phyloP scores from a whole-genome alignment of 768 basidiomycete species.

The Termitomyces eurrhizus region DNA sequence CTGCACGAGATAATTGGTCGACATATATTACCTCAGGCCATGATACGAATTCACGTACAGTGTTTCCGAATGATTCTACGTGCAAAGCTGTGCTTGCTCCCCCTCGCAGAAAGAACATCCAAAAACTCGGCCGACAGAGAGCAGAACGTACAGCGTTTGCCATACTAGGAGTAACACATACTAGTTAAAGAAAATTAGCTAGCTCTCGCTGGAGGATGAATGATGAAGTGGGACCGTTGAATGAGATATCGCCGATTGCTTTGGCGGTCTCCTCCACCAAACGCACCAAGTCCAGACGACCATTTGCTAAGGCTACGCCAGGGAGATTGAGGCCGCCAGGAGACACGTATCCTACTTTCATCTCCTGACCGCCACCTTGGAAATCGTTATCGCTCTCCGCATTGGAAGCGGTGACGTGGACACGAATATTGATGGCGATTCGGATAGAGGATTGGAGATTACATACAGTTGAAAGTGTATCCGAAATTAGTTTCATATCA shows the following conservation, averaged over 20 bases:
- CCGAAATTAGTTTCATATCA: conserved; percentile 27
- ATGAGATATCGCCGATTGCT: conserved; percentile 36
- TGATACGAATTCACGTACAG: conserved; percentile 6
- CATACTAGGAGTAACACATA: conserved; percentile 45
- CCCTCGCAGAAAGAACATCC: conserved; percentile 39
- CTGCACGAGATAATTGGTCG: not conserved
- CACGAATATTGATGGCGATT: conserved; percentile 14
- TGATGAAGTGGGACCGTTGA: conserved; percentile 37
- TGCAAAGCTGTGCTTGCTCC: conserved; percentile 43
- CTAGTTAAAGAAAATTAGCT: conserved; percentile 21
- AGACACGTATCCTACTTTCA: not conserved
- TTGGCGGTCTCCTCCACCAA: conserved; percentile 35
- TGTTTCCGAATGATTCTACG: conserved; percentile 41
- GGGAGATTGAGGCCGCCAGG: not conserved
- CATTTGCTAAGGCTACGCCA: conserved; percentile 24
- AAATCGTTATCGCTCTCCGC: conserved; percentile 1
- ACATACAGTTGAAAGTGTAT: conserved; percentile 17
- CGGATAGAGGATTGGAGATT: conserved; percentile 1
- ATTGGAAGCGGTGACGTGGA: conserved; percentile 16
- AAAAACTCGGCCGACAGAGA: conserved; percentile 30
- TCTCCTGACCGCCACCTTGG: conserved; percentile 13
- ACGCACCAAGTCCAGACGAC: conserved; percentile 38
- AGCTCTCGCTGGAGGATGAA: not conserved
- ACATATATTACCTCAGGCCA: not conserved
- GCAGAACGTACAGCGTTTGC: conserved; percentile 34